Percentiles rank a stretch among this genome's conserved stretches.
Conservation (phyloP, 495 filamentous ascomycete genomes). For the Diplogelasinospora grovesii region DNA sequence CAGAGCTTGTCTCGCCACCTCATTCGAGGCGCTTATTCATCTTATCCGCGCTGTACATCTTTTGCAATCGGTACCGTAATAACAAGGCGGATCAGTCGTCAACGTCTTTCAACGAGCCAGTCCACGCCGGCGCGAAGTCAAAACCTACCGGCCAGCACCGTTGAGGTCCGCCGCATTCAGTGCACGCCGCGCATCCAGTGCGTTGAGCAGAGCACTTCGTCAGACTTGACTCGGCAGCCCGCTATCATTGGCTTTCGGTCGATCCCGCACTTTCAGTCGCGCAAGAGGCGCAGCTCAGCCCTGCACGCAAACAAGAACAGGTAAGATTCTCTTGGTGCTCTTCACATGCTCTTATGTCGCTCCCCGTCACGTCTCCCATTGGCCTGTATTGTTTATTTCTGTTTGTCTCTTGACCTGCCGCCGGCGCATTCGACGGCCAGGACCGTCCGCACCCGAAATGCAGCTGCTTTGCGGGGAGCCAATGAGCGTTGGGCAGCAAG, state of each 20-base stretch:
- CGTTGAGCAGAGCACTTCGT: neutral
- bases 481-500: conserved; percentile 1
- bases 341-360: conserved; percentile 2
- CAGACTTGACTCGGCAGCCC: neutral
- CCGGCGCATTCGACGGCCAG: no score
- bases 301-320: conserved; percentile 8
- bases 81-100: no score
- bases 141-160: no score
- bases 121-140: no score
- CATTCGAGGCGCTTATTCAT: conserved; percentile 15
- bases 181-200: no score
- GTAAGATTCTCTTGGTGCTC: conserved; percentile 4
- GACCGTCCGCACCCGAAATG: no score
- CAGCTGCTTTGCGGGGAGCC: neutral
- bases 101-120: no score
- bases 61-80: no score
- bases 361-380: neutral
- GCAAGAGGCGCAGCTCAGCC: conserved; percentile 15
- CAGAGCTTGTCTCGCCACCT: conserved; percentile 7
- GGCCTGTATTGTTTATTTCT: no score
- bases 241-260: neutral
- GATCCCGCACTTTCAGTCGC: conserved; percentile 1
- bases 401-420: no score
- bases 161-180: no score
- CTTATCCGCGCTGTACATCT: conserved; percentile 11